Evolutionary conservation across 2,329 filamentous ascomycete species (phyloP).

Genomic region (Colletotrichum spinosum): DNA sequence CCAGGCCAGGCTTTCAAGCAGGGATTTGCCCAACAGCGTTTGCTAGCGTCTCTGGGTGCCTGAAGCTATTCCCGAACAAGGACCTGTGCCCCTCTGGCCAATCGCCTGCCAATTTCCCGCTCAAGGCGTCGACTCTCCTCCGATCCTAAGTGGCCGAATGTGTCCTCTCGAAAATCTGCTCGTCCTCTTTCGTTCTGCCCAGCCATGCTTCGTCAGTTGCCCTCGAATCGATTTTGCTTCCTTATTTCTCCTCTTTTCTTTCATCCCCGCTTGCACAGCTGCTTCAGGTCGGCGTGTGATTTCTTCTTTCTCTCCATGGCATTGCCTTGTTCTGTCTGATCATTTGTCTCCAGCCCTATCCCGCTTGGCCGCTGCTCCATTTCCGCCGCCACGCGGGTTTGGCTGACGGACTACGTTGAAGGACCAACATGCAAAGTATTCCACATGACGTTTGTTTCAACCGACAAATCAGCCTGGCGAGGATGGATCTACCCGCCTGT

Average conservation of each 20-base stretch:
- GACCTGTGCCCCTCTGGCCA: constrained; percentile 27
- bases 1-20: neutral
- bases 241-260: neutral
- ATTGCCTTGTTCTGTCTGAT: constrained; percentile 4
- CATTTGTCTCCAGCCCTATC: neutral
- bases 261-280: constrained; percentile 11
- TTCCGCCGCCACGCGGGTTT: no score
- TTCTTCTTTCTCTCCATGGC: constrained; percentile 15
- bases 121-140: constrained; percentile 7
- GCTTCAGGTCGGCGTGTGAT: neutral
- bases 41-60: constrained; percentile 28
- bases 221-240: neutral
- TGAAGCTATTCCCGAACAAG: constrained; percentile 30
- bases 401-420: neutral
- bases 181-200: constrained; percentile 3
- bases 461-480: neutral
- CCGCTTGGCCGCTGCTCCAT: no score
- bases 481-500: neutral
- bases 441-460: no score
- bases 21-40: constrained; percentile 30
- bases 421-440: neutral
- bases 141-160: constrained; percentile 27
- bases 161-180: constrained; percentile 27
- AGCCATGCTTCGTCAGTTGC: no score
- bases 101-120: constrained; percentile 35